Base-by-base conservation (phyloP, 257 asterid genomes). In the Primulina huaijiensis region DNA sequence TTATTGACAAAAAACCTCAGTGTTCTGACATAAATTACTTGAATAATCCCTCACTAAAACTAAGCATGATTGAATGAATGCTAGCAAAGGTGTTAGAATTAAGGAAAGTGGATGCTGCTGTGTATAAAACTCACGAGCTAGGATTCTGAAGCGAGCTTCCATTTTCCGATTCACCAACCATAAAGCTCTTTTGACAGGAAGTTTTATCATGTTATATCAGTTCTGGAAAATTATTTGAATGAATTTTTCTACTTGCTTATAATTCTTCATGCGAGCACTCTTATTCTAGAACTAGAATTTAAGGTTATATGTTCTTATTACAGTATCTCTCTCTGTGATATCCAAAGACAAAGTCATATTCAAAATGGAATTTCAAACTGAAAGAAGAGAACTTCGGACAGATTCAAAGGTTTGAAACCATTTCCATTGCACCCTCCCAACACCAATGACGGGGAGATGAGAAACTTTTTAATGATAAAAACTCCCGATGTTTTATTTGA, bases 291-390 rank as follows among this genome's bases (percentile, higher is more conserved):
- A 53, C 4, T 60, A 55, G 27, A 31, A 46, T 63, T 16, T 11
- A 33, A 56, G 16, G 21, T 29, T 58, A 2, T 8, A 69, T 64
- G 50, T 20, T 76, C 57, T 16, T 7, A 57, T 43, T 74, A 56
- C 83, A 87, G 96, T 83, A 61, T 64, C 72, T 52, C 77, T 89
- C 50, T 74, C 83, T 71, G 76, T 83, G 35, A 40, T 73, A 56
- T 75, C 59, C 10, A 56, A 77, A 29, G 78, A 30, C 19, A 53
- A 55, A 17, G 72, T 61, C 63, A 60, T 87, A 71, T 69, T 74
- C 72, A 59, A 73, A 80, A 31, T 78, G 72, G 71, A 34, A 37
- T 83, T 79, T 62, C 71, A 46, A 65, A 87, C 86, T 60, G 91
- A 80, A 43, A 66, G 8, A 46, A 85, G 96, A 74, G 75, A 62